Evolutionary conservation across 352 stramenopile species (phyloP).

Genomic region (Phytophthora idaei): DNA sequence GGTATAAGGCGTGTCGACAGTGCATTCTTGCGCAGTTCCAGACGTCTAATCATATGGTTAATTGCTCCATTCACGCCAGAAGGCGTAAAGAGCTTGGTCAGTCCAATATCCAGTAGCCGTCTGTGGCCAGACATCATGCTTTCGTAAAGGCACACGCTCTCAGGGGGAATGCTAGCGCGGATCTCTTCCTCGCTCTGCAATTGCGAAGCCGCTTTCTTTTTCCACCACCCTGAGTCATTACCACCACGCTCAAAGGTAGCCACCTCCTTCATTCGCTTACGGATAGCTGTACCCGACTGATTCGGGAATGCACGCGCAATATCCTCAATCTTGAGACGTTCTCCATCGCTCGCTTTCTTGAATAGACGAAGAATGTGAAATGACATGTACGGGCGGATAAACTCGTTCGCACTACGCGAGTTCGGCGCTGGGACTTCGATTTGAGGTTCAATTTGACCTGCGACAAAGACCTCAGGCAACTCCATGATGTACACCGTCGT

Average conservation of each 20-base stretch:
- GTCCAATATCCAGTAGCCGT: conserved; percentile 73
- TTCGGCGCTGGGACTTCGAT: conserved; percentile 85
- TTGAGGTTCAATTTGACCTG: conserved; percentile 82
- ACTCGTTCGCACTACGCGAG: conserved; percentile 80
- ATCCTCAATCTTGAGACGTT: conserved; percentile 86
- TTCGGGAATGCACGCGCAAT: conserved; percentile 83
- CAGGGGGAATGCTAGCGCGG: conserved; percentile 69
- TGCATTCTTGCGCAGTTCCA: conserved; percentile 70
- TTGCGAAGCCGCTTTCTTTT: conserved; percentile 69
- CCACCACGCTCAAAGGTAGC: conserved; percentile 85
- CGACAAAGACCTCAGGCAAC: conserved; percentile 75
- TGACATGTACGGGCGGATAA: conserved; percentile 88
- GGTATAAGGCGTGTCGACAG: conserved; percentile 62
- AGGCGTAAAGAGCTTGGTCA: conserved; percentile 83
- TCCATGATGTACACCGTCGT: conserved; percentile 82
- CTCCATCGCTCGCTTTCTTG: conserved; percentile 81
- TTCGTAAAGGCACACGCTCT: conserved; percentile 87
- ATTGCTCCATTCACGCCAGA: conserved; percentile 77
- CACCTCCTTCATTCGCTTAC: conserved; percentile 88
- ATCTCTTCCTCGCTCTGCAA: conserved; percentile 82
- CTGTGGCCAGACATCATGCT: conserved; percentile 89
- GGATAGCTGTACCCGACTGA: conserved; percentile 79
- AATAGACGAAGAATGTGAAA: conserved; percentile 87
- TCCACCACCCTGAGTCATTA: conserved; percentile 86
- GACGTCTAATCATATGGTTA: conserved; percentile 70